Evolutionary conservation across 179 eudicot genomes (phyloP).

Genomic region (Drosera spatulata): DNA sequence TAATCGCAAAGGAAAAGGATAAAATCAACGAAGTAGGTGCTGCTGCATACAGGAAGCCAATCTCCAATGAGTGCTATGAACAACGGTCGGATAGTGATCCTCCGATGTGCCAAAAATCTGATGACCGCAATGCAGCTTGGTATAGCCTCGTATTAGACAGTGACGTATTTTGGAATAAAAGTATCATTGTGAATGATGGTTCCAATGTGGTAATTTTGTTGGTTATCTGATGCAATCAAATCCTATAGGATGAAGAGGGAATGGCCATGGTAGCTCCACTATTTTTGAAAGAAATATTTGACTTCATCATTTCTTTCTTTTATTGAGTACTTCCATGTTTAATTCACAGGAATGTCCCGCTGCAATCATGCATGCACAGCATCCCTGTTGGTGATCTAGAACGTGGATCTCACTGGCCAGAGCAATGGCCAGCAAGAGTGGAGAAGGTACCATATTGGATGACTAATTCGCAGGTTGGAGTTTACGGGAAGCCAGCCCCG

Average conservation of each 20-base stretch:
- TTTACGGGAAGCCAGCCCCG: conserved; percentile 58
- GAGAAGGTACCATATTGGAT: conserved; percentile 42
- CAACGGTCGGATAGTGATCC: conserved; percentile 36
- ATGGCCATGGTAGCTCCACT: not conserved
- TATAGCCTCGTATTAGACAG: conserved; percentile 4
- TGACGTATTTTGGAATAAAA: no score
- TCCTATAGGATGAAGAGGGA: not conserved
- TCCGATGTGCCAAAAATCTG: conserved; percentile 46
- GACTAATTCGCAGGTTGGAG: conserved; percentile 38
- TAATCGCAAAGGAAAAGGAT: conserved; percentile 35
- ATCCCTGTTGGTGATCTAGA: conserved; percentile 30
- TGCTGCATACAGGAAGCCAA: conserved; percentile 46
- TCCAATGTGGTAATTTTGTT: no score
- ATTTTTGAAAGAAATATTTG: not conserved
- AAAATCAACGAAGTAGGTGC: conserved; percentile 47
- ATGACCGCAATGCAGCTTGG: conserved; percentile 73
- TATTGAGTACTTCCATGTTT: not conserved
- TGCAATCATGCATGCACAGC: conserved; percentile 51
- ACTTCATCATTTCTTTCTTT: not conserved
- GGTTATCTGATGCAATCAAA: no score
- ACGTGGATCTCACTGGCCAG: conserved; percentile 57
- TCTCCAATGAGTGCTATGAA: conserved; percentile 50
- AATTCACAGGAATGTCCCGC: conserved; percentile 40
- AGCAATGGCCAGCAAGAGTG: conserved; percentile 40
- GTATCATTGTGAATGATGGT: no score